Evolutionary conservation across 768 basidiomycete species (phyloP).

Genomic region (Amanita rubescens): DNA sequence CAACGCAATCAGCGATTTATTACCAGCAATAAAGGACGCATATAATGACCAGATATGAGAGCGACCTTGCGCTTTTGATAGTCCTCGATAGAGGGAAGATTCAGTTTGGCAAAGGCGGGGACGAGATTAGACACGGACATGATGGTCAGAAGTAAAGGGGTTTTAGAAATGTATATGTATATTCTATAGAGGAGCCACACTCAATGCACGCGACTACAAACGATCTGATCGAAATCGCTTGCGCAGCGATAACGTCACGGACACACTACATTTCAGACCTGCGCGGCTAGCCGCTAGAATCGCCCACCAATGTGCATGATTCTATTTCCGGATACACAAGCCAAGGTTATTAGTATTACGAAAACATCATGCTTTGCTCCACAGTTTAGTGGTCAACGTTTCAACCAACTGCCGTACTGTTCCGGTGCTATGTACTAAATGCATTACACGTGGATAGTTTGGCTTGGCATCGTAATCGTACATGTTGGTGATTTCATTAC

Average conservation of each 20-base stretch:
- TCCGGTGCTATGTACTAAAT: too few species aligned
- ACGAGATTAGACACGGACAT: constrained; percentile 37
- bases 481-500: too few species aligned
- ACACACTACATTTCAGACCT: neutral
- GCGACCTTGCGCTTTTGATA: constrained; percentile 91
- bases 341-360: too few species aligned
- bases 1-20: constrained; percentile 8
- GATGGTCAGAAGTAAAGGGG: constrained; percentile 14
- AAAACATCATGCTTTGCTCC: too few species aligned
- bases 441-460: too few species aligned
- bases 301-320: too few species aligned
- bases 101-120: constrained; percentile 42
- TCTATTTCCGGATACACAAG: too few species aligned
- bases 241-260: neutral
- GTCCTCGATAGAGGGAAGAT: constrained; percentile 68
- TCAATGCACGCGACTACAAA: neutral
- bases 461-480: too few species aligned
- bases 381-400: too few species aligned
- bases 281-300: too few species aligned
- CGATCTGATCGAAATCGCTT: neutral
- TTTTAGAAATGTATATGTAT: neutral
- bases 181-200: neutral
- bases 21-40: constrained; percentile 1
- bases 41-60: constrained; percentile 70
- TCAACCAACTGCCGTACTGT: too few species aligned